Conservation (phyloP, 768 basidiomycete species). For the Cystoderma amianthinum region DNA sequence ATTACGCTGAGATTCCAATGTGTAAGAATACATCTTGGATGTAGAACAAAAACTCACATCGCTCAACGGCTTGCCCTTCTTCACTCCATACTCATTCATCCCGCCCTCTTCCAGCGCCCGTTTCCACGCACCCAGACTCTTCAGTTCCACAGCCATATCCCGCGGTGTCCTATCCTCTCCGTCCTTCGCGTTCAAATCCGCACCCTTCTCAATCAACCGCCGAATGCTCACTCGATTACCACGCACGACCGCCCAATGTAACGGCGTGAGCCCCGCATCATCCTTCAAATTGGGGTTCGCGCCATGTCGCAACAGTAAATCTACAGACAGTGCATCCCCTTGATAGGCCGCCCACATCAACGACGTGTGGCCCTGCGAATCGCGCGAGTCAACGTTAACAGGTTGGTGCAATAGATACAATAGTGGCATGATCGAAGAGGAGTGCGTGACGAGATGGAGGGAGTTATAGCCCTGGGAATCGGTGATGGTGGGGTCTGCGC, state of each 20-base stretch:
- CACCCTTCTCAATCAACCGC: slow-evolving; percentile 79
- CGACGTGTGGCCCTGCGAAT: slow-evolving; percentile 88
- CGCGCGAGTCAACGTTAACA: slow-evolving; percentile 83
- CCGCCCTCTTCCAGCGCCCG: slow-evolving; percentile 86
- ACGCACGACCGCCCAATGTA: slow-evolving; percentile 97
- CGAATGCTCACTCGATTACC: slow-evolving; percentile 88
- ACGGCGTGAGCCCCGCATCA: slow-evolving; percentile 75
- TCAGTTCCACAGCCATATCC: slow-evolving; percentile 93
- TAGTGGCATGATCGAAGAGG: slow-evolving; percentile 90
- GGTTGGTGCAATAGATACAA: slow-evolving; percentile 91
- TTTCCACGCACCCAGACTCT: slow-evolving; percentile 86
- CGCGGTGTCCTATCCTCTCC: slow-evolving; percentile 79
- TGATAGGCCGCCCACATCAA: slow-evolving; percentile 99
- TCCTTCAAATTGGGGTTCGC: slow-evolving; percentile 76
- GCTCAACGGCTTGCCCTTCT: slow-evolving; percentile 59
- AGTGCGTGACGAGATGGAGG: slow-evolving; percentile 92
- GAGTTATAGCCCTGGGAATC: slow-evolving; percentile 97
- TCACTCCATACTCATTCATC: slow-evolving; percentile 67
- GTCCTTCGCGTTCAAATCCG: slow-evolving; percentile 75
- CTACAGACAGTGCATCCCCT: slow-evolving; percentile 93
- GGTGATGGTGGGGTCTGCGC: slow-evolving; percentile 85
- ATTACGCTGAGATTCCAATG: slow-evolving; percentile 46
- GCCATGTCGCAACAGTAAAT: slow-evolving; percentile 81
- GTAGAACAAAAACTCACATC: slow-evolving; percentile 36
- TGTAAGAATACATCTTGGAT: slow-evolving; percentile 1